Evolutionary conservation across 2,329 filamentous ascomycete genomes (phyloP).

Genomic region (Didymella keratinophila): DNA sequence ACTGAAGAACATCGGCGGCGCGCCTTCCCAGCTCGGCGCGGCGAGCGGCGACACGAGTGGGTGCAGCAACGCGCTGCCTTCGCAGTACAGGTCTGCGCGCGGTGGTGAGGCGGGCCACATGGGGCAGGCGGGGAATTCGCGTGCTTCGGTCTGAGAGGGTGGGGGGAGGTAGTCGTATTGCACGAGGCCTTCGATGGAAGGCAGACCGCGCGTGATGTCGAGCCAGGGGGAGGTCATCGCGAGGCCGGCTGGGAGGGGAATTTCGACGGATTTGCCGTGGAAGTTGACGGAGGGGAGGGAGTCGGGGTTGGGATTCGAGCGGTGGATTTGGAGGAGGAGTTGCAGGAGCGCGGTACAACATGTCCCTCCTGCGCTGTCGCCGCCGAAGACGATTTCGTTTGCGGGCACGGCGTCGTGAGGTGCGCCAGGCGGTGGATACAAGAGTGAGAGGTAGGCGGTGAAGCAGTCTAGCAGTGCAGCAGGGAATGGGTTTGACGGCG

Average conservation of each 20-base stretch:
- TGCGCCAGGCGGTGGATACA: conserved; percentile 74
- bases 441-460: conserved; percentile 73
- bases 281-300: conserved; percentile 60
- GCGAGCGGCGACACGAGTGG: conserved; percentile 73
- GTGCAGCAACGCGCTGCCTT: conserved; percentile 60
- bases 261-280: conserved; percentile 64
- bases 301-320: conserved; percentile 49
- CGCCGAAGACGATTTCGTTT: conserved; percentile 72
- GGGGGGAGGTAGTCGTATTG: conserved; percentile 71
- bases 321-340: conserved; percentile 70
- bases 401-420: conserved; percentile 72
- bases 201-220: conserved; percentile 72
- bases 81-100: conserved; percentile 58
- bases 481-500: conserved; percentile 78
- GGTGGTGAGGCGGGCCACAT: conserved; percentile 57
- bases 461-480: conserved; percentile 76
- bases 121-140: conserved; percentile 58
- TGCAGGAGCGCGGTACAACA: conserved; percentile 72
- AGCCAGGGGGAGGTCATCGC: conserved; percentile 73
- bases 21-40: conserved; percentile 65
- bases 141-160: conserved; percentile 47
- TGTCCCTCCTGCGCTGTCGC: conserved; percentile 80
- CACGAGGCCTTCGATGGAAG: conserved; percentile 61
- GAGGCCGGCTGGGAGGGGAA: conserved; percentile 73
- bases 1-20: conserved; percentile 72